Percentiles rank a stretch among this genome's conserved stretches.
These are phyloP conservation scores for Coniella vitis DNA, from an alignment of 2,329 filamentous ascomycete species.

Conservation along the genomic window DNA sequence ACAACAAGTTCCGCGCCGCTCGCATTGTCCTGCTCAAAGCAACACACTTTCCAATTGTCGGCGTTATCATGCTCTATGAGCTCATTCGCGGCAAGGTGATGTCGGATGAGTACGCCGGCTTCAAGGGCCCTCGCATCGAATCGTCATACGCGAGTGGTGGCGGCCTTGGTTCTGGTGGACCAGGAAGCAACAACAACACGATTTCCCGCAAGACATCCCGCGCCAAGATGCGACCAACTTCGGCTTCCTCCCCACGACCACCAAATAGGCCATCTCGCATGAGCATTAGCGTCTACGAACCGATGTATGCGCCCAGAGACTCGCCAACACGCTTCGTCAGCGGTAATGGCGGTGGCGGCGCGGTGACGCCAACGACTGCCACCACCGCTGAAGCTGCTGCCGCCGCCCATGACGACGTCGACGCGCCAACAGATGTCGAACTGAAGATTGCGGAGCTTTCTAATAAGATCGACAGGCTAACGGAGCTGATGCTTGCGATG, in stretches of 20 bases:
- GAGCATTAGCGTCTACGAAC: constrained; percentile 7
- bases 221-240: constrained; percentile 9
- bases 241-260: constrained; percentile 17
- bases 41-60: constrained; percentile 62
- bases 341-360: background rate
- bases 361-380: constrained; percentile 17
- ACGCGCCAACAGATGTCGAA: constrained; percentile 29
- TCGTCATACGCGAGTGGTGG: background rate
- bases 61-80: constrained; percentile 63
- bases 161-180: no score
- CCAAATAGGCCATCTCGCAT: background rate
- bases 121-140: constrained; percentile 36
- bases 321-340: background rate
- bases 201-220: constrained; percentile 6
- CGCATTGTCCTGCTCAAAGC: constrained; percentile 57
- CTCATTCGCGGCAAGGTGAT: constrained; percentile 34
- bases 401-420: constrained; percentile 16
- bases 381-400: no score
- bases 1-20: constrained; percentile 49
- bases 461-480: constrained; percentile 16
- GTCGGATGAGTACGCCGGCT: constrained; percentile 39
- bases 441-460: constrained; percentile 13
- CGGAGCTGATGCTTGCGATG: constrained; percentile 13
- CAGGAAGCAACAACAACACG: background rate
- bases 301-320: background rate